Evolutionary conservation across 495 filamentous ascomycete species (phyloP).

Genomic region (Geoglossum glabrum): DNA sequence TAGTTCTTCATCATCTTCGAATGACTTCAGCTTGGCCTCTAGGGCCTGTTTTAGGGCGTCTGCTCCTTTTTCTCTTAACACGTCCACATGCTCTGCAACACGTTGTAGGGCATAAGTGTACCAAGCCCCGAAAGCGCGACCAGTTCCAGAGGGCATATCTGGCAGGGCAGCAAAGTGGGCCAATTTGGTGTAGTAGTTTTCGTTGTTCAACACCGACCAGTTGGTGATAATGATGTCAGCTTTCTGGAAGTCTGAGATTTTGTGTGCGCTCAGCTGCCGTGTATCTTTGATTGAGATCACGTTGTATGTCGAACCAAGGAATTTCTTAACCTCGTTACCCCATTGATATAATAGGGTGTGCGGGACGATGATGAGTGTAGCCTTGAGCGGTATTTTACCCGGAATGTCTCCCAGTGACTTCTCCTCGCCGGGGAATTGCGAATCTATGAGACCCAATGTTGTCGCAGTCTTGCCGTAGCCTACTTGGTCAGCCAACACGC

Average conservation of each 20-base stretch:
- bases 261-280: conserved; percentile 16
- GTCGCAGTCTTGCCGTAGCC: conserved; percentile 70
- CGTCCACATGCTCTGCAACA: conserved; percentile 23
- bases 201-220: conserved; percentile 24
- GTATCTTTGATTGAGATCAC: conserved; percentile 23
- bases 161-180: conserved; percentile 31
- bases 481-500: conserved; percentile 56
- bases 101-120: conserved; percentile 22
- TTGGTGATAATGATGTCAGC: conserved; percentile 38
- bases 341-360: conserved; percentile 45
- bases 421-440: conserved; percentile 19
- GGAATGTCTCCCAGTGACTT: conserved; percentile 1
- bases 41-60: conserved; percentile 16
- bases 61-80: conserved; percentile 15
- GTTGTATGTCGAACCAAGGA: conserved; percentile 23
- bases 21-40: conserved; percentile 10
- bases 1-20: conserved; percentile 10
- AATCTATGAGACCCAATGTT: conserved; percentile 44
- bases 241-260: conserved; percentile 22
- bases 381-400: conserved; percentile 28
- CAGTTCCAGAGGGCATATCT: conserved; percentile 19
- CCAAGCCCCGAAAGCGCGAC: conserved; percentile 33
- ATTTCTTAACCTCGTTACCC: conserved; percentile 37
- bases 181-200: conserved; percentile 28
- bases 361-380: conserved; percentile 53